A percentile compares a stretch with the other conserved stretches of the same genome.
phyloP scores from a whole-genome alignment of 306 rosid species.

The Cucurbita moschata region DNA sequence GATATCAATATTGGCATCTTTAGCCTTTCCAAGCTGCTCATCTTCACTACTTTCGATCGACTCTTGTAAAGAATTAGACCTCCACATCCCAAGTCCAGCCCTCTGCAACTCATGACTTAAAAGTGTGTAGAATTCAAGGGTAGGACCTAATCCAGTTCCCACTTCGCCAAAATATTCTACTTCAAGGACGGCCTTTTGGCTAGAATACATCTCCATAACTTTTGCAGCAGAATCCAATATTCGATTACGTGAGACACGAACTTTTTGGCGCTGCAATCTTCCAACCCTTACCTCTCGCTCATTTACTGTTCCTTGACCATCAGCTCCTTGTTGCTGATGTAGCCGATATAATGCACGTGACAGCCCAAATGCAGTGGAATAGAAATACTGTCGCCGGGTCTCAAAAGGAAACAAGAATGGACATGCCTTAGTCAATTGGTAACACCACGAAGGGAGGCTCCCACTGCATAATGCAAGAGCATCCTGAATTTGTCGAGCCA shows the following conservation, averaged over 20 bases:
- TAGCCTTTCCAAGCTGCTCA: constrained; percentile 28
- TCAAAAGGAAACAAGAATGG: constrained; percentile 98
- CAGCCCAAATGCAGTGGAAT: constrained; percentile 94
- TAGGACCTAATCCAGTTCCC: constrained; percentile 98
- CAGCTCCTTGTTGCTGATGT: constrained; percentile 98
- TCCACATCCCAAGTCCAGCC: constrained; percentile 80
- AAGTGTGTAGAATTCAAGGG: constrained; percentile 95
- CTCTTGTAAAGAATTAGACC: constrained; percentile 40
- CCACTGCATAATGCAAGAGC: constrained; percentile 99
- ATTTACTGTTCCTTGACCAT: constrained; percentile 77
- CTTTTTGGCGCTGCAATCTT: constrained; percentile 93
- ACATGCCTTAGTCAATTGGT: constrained; percentile 94
- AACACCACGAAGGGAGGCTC: constrained; percentile 97
- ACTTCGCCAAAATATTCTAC: constrained; percentile 99
- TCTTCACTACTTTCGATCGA: constrained; percentile 63
- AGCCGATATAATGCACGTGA: constrained; percentile 91
- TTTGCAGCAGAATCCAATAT: constrained; percentile 94
- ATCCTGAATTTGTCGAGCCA: constrained; percentile 95
- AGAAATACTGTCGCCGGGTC: constrained; percentile 85
- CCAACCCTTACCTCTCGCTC: constrained; percentile 98
- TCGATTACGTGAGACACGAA: constrained; percentile 91
- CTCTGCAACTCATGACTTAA: constrained; percentile 88
- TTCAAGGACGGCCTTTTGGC: constrained; percentile 98
- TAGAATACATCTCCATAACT: constrained; percentile 99
- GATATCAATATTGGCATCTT: constrained; percentile 37